Percentiles rank a stretch among this genome's conserved stretches.
These are phyloP conservation scores for Xylaria sp. DNA, from an alignment of 2,329 filamentous ascomycete genomes.

Conservation along the genomic window DNA sequence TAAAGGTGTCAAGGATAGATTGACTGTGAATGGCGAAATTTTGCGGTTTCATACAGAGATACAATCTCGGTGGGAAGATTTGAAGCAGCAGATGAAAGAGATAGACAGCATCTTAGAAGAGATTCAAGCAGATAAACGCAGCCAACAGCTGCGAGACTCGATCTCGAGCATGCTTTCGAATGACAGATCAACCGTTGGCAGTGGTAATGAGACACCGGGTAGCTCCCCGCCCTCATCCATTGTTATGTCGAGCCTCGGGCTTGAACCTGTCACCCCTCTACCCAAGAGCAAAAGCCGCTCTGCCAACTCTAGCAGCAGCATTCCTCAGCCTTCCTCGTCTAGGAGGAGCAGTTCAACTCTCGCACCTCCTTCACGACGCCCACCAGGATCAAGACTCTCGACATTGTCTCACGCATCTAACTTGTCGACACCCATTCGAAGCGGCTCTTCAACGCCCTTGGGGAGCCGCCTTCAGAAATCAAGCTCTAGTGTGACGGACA, in stretches of 20 bases:
- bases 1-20: conserved; percentile 90
- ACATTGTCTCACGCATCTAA: conserved; percentile 46
- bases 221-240: conserved; percentile 69
- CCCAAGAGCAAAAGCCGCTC: conserved; percentile 54
- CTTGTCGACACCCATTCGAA: conserved; percentile 44
- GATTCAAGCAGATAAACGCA: conserved; percentile 64
- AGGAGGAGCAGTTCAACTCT: conserved; percentile 55
- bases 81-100: conserved; percentile 78
- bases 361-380: conserved; percentile 50
- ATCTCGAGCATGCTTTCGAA: conserved; percentile 90
- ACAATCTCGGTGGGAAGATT: conserved; percentile 76
- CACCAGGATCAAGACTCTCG: conserved; percentile 52
- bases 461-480: conserved; percentile 51
- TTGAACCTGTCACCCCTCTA: conserved; percentile 54
- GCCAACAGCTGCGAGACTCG: conserved; percentile 84
- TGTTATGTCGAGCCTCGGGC: conserved; percentile 61
- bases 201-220: conserved; percentile 72
- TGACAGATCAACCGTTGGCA: conserved; percentile 73
- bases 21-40: conserved; percentile 96
- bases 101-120: conserved; percentile 80
- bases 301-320: conserved; percentile 52
- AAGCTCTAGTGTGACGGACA: conserved; percentile 51
- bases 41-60: conserved; percentile 84
- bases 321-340: conserved; percentile 49
- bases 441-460: conserved; percentile 58